Evolutionary conservation across 2,329 filamentous ascomycete species (phyloP).

Genomic region (Rutstroemia sydowiana): DNA sequence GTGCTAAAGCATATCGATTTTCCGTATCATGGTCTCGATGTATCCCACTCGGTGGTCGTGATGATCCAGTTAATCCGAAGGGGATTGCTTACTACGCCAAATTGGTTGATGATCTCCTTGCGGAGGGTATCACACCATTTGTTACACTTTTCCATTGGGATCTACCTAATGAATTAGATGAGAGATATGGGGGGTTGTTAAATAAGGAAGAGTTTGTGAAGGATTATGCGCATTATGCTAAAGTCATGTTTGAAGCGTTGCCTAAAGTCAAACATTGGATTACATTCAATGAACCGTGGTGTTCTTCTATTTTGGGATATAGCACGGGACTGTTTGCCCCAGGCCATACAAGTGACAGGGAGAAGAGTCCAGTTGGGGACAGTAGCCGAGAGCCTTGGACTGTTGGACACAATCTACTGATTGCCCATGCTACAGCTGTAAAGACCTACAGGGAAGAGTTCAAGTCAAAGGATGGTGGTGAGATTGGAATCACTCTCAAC

Average conservation of each 20-base stretch:
- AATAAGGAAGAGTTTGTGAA: constrained; percentile 76
- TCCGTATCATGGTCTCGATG: constrained; percentile 80
- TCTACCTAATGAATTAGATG: constrained; percentile 68
- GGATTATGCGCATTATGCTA: constrained; percentile 74
- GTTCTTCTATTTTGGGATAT: constrained; percentile 73
- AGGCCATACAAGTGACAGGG: constrained; percentile 71
- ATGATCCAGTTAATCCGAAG: constrained; percentile 72
- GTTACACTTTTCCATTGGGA: constrained; percentile 88
- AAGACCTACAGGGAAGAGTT: constrained; percentile 79
- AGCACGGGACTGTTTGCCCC: constrained; percentile 72
- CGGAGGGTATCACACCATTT: constrained; percentile 69
- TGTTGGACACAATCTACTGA: constrained; percentile 70
- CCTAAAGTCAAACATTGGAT: constrained; percentile 81
- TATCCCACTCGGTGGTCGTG: constrained; percentile 76
- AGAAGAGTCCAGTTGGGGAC: constrained; percentile 63
- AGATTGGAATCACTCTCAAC: constrained; percentile 85
- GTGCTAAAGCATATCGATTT: constrained; percentile 73
- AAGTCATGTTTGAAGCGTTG: constrained; percentile 66
- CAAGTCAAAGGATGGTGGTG: constrained; percentile 61
- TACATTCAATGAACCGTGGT: constrained; percentile 88
- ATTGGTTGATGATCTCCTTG: constrained; percentile 71
- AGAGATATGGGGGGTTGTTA: constrained; percentile 73
- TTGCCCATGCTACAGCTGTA: constrained; percentile 74
- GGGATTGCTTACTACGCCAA: constrained; percentile 73
- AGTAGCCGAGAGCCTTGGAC: constrained; percentile 73